phyloP scores from a whole-genome alignment of 2,329 filamentous ascomycete species.

The Penicillium capsulatum region DNA sequence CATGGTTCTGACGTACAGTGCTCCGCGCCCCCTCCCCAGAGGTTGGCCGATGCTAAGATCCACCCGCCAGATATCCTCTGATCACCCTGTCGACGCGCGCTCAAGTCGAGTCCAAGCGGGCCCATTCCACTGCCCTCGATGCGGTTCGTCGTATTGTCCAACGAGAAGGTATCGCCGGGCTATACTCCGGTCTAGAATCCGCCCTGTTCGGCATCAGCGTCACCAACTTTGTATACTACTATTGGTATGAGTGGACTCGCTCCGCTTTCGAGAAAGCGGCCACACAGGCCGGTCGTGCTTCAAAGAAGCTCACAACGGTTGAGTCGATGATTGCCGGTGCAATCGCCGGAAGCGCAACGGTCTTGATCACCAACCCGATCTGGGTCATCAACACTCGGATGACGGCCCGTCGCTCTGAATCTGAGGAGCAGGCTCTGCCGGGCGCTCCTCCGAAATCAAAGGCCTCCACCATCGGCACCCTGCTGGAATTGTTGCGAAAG shows the following conservation, averaged over 20 bases:
- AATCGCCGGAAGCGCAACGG: conserved; percentile 87
- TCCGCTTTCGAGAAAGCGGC: conserved; percentile 76
- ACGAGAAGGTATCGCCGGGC: conserved; percentile 80
- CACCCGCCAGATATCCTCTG: conserved; percentile 70
- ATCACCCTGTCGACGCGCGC: conserved; percentile 96
- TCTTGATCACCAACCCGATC: conserved; percentile 95
- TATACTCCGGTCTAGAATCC: conserved; percentile 90
- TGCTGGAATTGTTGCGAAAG: conserved; percentile 72
- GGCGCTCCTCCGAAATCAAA: conserved; percentile 52
- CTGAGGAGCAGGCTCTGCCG: conserved; percentile 41
- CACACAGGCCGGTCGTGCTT: conserved; percentile 64
- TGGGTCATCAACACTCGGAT: conserved; percentile 99
- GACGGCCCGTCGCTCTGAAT: conserved; percentile 75
- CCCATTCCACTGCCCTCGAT: conserved; percentile 76
- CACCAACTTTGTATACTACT: conserved; percentile 99
- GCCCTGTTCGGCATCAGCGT: conserved; percentile 96
- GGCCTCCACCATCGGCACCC: conserved; percentile 69
- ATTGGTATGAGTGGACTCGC: conserved; percentile 98
- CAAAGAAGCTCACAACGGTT: conserved; percentile 78
- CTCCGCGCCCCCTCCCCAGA: conserved; percentile 6
- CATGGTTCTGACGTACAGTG: conserved; percentile 81
- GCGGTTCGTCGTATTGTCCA: conserved; percentile 83
- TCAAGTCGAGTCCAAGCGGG: conserved; percentile 94
- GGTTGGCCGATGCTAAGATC: conserved; percentile 9
- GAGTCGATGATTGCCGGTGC: conserved; percentile 96